A percentile compares a stretch with the other conserved stretches of the same genome.
These are phyloP conservation scores for Monosporascus ibericus DNA, from an alignment of 2,329 filamentous ascomycete species.

Conservation along the genomic window DNA sequence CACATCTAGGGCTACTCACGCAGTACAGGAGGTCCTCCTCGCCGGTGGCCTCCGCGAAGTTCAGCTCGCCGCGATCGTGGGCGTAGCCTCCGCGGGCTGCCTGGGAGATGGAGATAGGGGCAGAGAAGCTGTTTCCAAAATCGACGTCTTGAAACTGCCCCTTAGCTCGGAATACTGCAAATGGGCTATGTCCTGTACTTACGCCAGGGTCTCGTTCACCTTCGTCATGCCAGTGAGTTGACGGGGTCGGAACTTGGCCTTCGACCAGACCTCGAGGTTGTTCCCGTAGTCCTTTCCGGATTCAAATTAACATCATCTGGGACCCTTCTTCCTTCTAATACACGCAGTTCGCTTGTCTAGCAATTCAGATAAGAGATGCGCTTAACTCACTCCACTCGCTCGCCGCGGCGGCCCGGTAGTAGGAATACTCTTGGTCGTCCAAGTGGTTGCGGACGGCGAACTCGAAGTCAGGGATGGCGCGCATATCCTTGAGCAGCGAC, in stretches of 20 bases:
- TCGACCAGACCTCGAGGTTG: conserved; percentile 43
- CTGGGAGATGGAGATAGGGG: conserved; percentile 44
- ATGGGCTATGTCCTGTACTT: conserved; percentile 8
- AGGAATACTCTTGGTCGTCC: conserved; percentile 36
- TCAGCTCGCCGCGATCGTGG: conserved; percentile 38
- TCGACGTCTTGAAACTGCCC: conserved; percentile 28
- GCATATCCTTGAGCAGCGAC: conserved; percentile 34
- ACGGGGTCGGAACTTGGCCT: conserved; percentile 24
- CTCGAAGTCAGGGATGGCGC: conserved; percentile 43
- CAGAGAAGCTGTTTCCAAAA: conserved; percentile 41
- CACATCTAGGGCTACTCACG: conserved; percentile 5
- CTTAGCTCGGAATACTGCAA: conserved; percentile 15
- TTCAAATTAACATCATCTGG: background rate
- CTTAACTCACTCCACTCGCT: conserved; percentile 35
- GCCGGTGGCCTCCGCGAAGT: conserved; percentile 39
- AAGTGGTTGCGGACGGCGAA: conserved; percentile 39
- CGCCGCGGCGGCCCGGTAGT: conserved; percentile 43
- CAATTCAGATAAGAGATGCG: too few species aligned
- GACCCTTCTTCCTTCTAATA: background rate
- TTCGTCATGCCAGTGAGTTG: background rate
- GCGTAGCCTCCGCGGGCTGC: conserved; percentile 38
- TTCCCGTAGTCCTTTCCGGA: conserved; percentile 35
- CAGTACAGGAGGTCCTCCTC: conserved; percentile 41
- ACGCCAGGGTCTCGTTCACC: conserved; percentile 21
- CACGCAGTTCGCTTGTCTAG: too few species aligned